Evolutionary conservation across 305 asterid genomes (phyloP).

Genomic region (Plantago lanceolata): DNA sequence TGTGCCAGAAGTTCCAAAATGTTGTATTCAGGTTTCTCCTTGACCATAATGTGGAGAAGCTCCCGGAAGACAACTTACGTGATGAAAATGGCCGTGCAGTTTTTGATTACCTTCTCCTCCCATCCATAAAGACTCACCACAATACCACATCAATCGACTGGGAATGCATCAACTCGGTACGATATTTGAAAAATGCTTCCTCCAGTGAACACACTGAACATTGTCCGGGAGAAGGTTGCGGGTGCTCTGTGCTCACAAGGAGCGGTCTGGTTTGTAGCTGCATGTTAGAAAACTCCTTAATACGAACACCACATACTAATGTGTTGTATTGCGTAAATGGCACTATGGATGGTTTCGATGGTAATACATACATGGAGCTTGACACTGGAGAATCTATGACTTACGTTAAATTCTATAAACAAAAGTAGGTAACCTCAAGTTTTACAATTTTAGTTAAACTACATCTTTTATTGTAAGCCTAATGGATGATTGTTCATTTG

Average conservation of each 20-base stretch:
- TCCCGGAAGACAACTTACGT: slow-evolving; percentile 26
- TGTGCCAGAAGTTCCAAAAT: slow-evolving; percentile 55
- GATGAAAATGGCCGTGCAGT: slow-evolving; percentile 21
- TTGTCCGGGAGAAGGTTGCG: slow-evolving; percentile 23
- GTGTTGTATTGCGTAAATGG: slow-evolving; percentile 45
- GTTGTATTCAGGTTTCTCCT: slow-evolving; percentile 50
- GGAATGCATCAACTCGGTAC: slow-evolving; percentile 40
- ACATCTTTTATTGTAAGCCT: not conserved
- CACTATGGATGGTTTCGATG: slow-evolving; percentile 36
- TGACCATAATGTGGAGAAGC: slow-evolving; percentile 38
- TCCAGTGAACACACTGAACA: slow-evolving; percentile 22
- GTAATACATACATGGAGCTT: slow-evolving; percentile 38
- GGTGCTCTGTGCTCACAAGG: slow-evolving; percentile 36
- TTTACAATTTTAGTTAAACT: not conserved
- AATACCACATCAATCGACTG: slow-evolving; percentile 41
- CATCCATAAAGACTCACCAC: slow-evolving; percentile 27
- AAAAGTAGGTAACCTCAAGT: slow-evolving; percentile 34
- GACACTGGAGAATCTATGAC: slow-evolving; percentile 38
- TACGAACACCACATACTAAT: slow-evolving; percentile 64
- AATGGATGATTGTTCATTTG: slow-evolving; percentile 10
- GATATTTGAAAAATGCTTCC: slow-evolving; percentile 18
- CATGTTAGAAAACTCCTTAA: slow-evolving; percentile 55
- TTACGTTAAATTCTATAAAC: slow-evolving; percentile 42
- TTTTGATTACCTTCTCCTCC: slow-evolving; percentile 64
- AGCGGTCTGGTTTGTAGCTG: slow-evolving; percentile 53